Evolutionary conservation across 805 yeast species (phyloP), one percentile per base, ranked within the genome.

Genomic region (Naumovozyma castellii): DNA sequence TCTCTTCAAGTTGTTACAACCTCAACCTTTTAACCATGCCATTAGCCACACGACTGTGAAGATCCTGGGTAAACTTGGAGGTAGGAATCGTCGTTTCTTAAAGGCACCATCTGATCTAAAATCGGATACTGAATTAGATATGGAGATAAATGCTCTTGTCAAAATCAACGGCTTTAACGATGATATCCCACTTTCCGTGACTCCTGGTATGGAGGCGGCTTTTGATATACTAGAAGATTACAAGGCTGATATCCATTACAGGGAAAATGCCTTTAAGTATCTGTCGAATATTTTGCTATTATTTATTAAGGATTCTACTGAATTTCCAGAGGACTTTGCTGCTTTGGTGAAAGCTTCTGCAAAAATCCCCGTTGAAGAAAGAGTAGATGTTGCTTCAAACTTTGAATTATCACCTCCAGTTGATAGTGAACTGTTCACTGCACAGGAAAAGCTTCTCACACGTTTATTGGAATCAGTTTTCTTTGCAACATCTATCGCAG

Each of bases 31-130:
- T 57, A 85, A 84, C 49, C 97, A 92, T 51, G 94, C 86, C 48
- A 95, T 88, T 49, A 82, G 95, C 14, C 98, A 92, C 57, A 86
- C 95, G 0, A 88, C 97, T 0, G 78, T 92, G 41, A 72, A 97
- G 45, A 86, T 92, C 30, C 66, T 92, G 38, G 98, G 99, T 37
- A 92, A 94, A 57, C 67, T 92, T 14, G 99, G 99, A 30, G 99
- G 99, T 2, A 75, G 98, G 55, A 92, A 92, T 53, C 78, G 96
- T 50, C 78, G 81, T 38, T 85, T 86, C 56, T 71, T 92, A 51
- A 77, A 76, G 41, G 82, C 94, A 2, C 86, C 88, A 31, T 65
- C 73, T 33, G 80, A 83, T 41, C 65, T 92, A 48, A 66, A 69
- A 35, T 62, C 75, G 1, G 72, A 71, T 43, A 67, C 74, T 1